These are phyloP conservation scores for Plasmodium knowlesi DNA, from an alignment of 169 alveolate genomes.

Conservation along the genomic window DNA sequence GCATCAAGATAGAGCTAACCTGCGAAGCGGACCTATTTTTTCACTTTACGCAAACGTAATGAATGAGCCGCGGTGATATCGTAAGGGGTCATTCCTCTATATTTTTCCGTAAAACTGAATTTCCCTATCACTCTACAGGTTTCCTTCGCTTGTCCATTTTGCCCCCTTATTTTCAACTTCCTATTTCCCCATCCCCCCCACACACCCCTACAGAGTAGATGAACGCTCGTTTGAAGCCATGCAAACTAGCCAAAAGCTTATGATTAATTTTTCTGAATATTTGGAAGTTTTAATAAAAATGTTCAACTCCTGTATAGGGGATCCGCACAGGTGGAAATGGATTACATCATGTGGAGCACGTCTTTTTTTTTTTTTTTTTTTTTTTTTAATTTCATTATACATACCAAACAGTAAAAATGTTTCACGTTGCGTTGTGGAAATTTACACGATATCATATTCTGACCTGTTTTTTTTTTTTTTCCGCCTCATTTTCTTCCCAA, in stretches of 20 bases:
- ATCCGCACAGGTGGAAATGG: conserved; percentile 87
- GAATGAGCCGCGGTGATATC: conserved; percentile 1
- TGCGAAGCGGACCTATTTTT: conserved; percentile 95
- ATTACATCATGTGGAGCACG: background rate
- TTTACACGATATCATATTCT: background rate
- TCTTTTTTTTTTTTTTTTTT: background rate
- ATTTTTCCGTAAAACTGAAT: background rate
- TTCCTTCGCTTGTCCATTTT: background rate
- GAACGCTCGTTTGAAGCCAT: conserved; percentile 87
- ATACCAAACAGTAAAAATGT: background rate
- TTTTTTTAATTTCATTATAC: background rate
- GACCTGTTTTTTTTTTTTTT: background rate
- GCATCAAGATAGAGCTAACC: conserved; percentile 91
- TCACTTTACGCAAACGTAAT: conserved; percentile 90
- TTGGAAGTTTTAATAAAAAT: conserved; percentile 90
- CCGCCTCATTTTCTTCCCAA: conserved; percentile 20
- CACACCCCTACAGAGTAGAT: conserved; percentile 86
- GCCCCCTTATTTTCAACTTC: background rate
- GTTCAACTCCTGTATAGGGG: conserved; percentile 94
- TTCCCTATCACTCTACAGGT: background rate
- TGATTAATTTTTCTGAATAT: conserved; percentile 93
- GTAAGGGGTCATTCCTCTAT: background rate
- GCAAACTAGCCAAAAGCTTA: conserved; percentile 93
- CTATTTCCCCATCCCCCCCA: background rate
- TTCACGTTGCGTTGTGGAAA: background rate